Base-by-base conservation (phyloP, 1,284 basidiomycete species). In the Trametes versicolor region DNA sequence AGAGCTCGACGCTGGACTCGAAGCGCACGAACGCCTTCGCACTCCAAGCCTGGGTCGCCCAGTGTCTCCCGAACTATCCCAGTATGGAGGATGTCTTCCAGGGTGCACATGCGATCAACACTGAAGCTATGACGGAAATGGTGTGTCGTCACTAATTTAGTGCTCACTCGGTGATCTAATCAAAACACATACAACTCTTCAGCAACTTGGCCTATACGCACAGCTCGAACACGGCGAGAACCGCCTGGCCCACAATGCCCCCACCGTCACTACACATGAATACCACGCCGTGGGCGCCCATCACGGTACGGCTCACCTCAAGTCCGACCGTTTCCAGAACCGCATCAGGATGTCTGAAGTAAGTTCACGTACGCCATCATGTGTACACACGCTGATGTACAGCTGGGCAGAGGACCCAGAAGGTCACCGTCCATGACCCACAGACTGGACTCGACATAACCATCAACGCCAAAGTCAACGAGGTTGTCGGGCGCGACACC, bases 181-280 rank as follows among this genome's bases (percentile, higher is more conserved):
- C 15, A 19, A 23, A 48, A 55, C 56, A 10, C 25, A 34, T 47
- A 1, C 21, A 23, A 12, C 15, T n/a, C 36, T 25, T 1, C 41
- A 78, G 77, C 49, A 70, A 54, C 67, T 78, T 29, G 45, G 74
- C 7, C 77, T 83, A 55, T 75, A 90, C 2, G 77, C 83, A 0
- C 88, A 87, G 72, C 76, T 84, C 51, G 78, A 81, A 2, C 76
- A 74, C 2, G 85, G 89, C 63, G 77, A 82, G 2, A 80, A 83
- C 13, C 82, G 83, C 0, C 79, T 83, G 15, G 82, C 85, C 25
- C 75, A 81, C 36, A 73, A 79, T 61, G 86, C 86, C 67, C 81
- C 87, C 0, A 69, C 67, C 0, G 73, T 80, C 27, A 80, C 76
- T 0, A 77, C 69, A 0, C 82, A 86, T 63, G 72, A 81, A 0